Base-by-base conservation (phyloP, 2,329 filamentous ascomycete species). In the Sphaceloma murrayae region DNA sequence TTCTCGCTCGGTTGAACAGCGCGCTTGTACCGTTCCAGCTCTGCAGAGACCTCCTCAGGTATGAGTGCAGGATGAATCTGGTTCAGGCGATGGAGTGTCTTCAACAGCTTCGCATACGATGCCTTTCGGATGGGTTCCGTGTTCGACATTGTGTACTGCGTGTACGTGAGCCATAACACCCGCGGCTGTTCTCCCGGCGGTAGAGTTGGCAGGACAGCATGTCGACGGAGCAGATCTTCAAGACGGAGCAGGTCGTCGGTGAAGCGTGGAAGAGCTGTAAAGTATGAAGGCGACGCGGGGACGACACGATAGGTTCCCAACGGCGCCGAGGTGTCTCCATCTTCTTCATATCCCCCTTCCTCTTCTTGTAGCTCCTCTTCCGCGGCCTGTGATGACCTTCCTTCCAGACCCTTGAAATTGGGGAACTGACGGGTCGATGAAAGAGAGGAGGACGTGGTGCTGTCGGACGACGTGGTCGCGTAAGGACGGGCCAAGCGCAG, bases 211-310 rank as follows among this genome's bases (percentile, higher is more conserved):
- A 96, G 73, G 18, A 78, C 71, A 46, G 77, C 73, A 60, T 91
- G 82, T 62, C 78, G 80, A 43, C 77, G 77, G 46, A 83, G 66
- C 17, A 96, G 73, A 8, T 74, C 71, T 54, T 85, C 77, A 36
- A 98, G 72, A 34, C 71, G 67, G 52, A 96, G 74, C 54, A 83
- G 77, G 56, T 84, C 76, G 65, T 98, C 91, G 64, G 82, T 91
- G 70, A 94, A 95, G 45, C 74, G 72, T 1, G 88, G 83, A 49
- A 81, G 81, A 43, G 82, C 82, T 43, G 86, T 88, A 69, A 96
- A 98, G 67, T 98, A 98, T n/a, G 89, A 91, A 2, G 85, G 80
- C 26, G 88, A 94, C 18, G 74, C 73, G 14, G 91, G 91, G 26
- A 95, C 69, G 16, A 93, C 70, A 52, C 91, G 85, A 43, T 84